Evolutionary conservation across 441 rosid species (phyloP).

Genomic region (Corymbia calophylla): DNA sequence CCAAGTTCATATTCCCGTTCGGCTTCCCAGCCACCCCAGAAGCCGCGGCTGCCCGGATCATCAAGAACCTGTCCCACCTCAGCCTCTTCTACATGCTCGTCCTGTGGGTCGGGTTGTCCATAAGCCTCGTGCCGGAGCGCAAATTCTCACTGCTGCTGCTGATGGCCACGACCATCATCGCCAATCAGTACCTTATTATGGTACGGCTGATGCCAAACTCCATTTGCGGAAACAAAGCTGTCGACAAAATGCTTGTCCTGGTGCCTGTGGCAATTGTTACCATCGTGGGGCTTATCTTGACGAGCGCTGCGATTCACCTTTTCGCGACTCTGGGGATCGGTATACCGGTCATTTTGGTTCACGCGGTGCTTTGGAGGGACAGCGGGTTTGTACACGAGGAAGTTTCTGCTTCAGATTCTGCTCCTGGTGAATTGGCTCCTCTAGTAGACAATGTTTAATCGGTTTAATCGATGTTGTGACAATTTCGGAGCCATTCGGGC

Average conservation of each 20-base stretch:
- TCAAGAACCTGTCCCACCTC: neutral
- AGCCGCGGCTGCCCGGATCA: neutral
- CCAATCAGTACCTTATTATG: neutral
- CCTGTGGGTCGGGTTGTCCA: constrained; percentile 3
- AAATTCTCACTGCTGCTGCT: neutral
- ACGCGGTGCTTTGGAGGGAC: constrained; percentile 2
- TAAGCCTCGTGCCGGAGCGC: neutral
- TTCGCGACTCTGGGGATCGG: neutral
- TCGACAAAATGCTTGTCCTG: neutral
- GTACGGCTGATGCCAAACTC: neutral
- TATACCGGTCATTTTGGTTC: neutral
- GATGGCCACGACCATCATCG: neutral
- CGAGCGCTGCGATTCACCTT: neutral
- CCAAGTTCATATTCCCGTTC: neutral
- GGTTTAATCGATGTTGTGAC: neutral
- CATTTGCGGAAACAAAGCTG: neutral
- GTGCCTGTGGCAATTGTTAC: neutral
- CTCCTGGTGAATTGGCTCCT: neutral
- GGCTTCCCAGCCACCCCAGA: neutral
- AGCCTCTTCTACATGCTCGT: neutral
- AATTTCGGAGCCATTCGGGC: neutral
- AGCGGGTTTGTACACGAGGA: neutral
- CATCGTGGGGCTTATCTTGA: neutral
- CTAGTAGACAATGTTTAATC: neutral
- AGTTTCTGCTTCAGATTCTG: neutral